These are phyloP conservation scores for Phascolomyces articulosus DNA, from an alignment of 371 early-diverging fungal species.

Conservation along the genomic window DNA sequence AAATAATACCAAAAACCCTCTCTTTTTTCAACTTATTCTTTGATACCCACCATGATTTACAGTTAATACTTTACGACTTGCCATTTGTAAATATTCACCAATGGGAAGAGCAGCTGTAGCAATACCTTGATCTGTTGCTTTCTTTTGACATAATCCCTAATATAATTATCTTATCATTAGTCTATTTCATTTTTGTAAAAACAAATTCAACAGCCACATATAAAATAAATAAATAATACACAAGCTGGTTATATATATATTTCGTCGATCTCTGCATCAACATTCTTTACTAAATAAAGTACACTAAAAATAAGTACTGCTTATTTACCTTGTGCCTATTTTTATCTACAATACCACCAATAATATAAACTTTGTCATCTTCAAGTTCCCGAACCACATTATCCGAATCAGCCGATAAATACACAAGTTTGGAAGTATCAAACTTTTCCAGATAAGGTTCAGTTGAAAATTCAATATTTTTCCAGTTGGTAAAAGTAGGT, in stretches of 20 bases:
- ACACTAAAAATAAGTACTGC: not conserved
- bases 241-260: no score
- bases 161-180: not conserved
- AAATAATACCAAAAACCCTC: not conserved
- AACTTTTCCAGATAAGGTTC: conserved; percentile 49
- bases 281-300: not conserved
- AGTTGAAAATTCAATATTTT: conserved; percentile 34
- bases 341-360: conserved; percentile 96
- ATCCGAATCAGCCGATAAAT: conserved; percentile 90
- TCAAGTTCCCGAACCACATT: conserved; percentile 73
- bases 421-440: conserved; percentile 69
- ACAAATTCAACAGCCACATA: no score
- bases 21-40: no score
- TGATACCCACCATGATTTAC: conserved; percentile 80
- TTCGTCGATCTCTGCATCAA: not conserved
- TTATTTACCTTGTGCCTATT: conserved; percentile 81
- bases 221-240: no score
- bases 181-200: no score
- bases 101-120: conserved; percentile 87
- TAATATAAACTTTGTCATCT: conserved; percentile 75
- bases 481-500: conserved; percentile 46
- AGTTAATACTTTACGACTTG: conserved; percentile 84
- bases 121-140: conserved; percentile 79
- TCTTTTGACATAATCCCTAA: conserved; percentile 73
- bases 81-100: conserved; percentile 77